Conservation (phyloP, 192 early-diverging fungal genomes). For the Entomortierella parvispora region DNA sequence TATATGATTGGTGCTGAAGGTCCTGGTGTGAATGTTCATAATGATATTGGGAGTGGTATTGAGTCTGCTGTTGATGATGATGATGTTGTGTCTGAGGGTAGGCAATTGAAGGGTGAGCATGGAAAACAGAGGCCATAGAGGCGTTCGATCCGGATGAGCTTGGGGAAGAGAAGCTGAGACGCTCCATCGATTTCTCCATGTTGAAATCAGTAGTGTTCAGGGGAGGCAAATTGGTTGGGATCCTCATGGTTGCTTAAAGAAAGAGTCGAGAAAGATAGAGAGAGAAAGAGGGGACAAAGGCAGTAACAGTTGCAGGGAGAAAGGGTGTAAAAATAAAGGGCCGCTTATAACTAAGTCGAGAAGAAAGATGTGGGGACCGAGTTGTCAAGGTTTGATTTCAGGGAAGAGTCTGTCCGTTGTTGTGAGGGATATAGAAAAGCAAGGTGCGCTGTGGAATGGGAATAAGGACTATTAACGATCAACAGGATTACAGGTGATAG, state of each 20-base stretch:
- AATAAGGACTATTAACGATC: too few relatives aligned
- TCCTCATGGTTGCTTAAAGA: neutral
- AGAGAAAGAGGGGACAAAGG: too few relatives aligned
- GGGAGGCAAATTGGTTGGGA: constrained; percentile 13
- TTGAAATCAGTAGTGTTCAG: constrained; percentile 15
- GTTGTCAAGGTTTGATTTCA: too few relatives aligned
- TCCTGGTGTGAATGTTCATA: neutral
- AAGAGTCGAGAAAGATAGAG: too few relatives aligned
- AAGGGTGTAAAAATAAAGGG: neutral
- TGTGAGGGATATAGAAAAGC: too few relatives aligned
- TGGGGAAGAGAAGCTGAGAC: constrained; percentile 28
- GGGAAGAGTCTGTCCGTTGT: too few relatives aligned
- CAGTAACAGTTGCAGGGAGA: neutral
- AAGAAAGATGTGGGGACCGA: too few relatives aligned
- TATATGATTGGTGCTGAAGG: neutral
- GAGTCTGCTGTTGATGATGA: neutral
- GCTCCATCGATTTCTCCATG: constrained; percentile 32
- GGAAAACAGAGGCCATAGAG: neutral
- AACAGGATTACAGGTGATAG: constrained; percentile 2
- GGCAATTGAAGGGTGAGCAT: constrained; percentile 13
- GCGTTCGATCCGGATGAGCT: constrained; percentile 1
- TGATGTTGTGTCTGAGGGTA: constrained; percentile 6
- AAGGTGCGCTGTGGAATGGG: too few relatives aligned
- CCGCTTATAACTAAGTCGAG: neutral
- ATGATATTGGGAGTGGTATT: neutral